Conservation (phyloP, 2,329 filamentous ascomycete species). For the Alternaria arborescens region DNA sequence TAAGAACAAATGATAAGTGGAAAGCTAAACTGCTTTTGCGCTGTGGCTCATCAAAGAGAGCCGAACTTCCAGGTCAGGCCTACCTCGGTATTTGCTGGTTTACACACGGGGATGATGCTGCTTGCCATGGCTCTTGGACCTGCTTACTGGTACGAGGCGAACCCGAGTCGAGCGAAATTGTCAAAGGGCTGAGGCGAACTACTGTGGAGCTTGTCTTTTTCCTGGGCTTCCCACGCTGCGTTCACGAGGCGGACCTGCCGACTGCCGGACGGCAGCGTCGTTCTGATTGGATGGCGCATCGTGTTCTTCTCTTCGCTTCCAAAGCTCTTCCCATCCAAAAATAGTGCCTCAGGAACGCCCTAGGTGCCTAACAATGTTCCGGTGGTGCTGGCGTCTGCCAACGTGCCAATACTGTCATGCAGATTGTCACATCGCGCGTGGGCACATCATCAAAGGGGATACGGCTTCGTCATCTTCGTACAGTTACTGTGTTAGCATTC, state of each 20-base stretch:
- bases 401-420: slow-evolving; percentile 3
- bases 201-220: slow-evolving; percentile 1
- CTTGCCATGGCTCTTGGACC: background rate
- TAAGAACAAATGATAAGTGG: slow-evolving; percentile 18
- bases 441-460: background rate
- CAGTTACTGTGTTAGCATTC: background rate
- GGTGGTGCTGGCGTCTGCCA: background rate
- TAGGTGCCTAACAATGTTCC: background rate
- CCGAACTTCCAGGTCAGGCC: slow-evolving; percentile 14
- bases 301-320: slow-evolving; percentile 6
- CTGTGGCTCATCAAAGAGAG: slow-evolving; percentile 12
- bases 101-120: slow-evolving; percentile 3
- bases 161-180: slow-evolving; percentile 2
- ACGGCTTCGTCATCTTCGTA: background rate
- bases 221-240: background rate
- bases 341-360: slow-evolving; percentile 1
- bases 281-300: background rate
- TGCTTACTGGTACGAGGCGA: background rate
- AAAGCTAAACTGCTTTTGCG: slow-evolving; percentile 12
- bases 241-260: background rate
- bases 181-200: background rate
- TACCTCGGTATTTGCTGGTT: background rate
- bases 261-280: background rate
- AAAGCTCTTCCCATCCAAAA: background rate
- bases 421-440: slow-evolving; percentile 1